phyloP scores from a whole-genome alignment of 495 filamentous ascomycete genomes.

The Penicillium soppii region DNA sequence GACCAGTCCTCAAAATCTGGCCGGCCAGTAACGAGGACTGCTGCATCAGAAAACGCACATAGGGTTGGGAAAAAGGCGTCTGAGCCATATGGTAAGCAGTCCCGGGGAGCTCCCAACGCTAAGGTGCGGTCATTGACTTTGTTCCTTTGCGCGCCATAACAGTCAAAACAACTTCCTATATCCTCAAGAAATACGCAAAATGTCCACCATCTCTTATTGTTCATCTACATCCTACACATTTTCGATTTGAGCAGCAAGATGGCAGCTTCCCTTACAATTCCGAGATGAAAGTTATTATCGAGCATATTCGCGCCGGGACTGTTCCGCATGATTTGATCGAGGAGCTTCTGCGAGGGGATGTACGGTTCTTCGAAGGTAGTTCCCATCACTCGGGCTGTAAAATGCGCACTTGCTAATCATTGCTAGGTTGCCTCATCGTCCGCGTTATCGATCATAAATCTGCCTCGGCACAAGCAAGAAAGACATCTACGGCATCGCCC shows the following conservation, averaged over 20 bases:
- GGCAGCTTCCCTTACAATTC: constrained; percentile 88
- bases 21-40: constrained; percentile 34
- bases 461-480: constrained; percentile 53
- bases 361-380: constrained; percentile 88
- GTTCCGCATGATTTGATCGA: constrained; percentile 75
- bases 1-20: constrained; percentile 36
- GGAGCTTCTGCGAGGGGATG: constrained; percentile 60
- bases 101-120: constrained; percentile 2
- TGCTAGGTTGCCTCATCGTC: constrained; percentile 81
- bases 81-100: constrained; percentile 51
- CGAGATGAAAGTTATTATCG: constrained; percentile 80
- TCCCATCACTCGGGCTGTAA: not conserved
- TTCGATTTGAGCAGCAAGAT: constrained; percentile 92
- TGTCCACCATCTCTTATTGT: constrained; percentile 77
- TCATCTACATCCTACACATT: constrained; percentile 81
- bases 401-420: constrained; percentile 1
- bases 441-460: constrained; percentile 84
- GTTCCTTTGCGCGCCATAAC: not conserved
- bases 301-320: constrained; percentile 67
- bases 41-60: constrained; percentile 31
- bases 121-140: not conserved
- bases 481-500: constrained; percentile 49
- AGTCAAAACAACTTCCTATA: constrained; percentile 72
- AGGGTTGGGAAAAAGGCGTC: constrained; percentile 38
- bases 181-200: constrained; percentile 79